phyloP scores from a whole-genome alignment of 345 rosid genomes.

The sweet orange (Citrus sinensis) region DVS_A1.0 CM039161.1:9909001-9909500 shows the following conservation, averaged over 20 bases:
- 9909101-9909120: not conserved
- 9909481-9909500: not conserved
- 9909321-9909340: conserved; percentile 60
- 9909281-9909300: conserved; percentile 84
- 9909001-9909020: not conserved
- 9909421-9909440: not conserved
- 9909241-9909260: conserved; percentile 95
- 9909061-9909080: too few relatives aligned
- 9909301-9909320: conserved; percentile 98
- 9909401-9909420: not conserved
- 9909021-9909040: not conserved
- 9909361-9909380: not conserved
- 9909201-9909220: not conserved
- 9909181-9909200: not conserved
- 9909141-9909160: not conserved
- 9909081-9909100: not conserved
- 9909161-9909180: not conserved
- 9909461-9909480: not conserved
- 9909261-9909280: conserved; percentile 97
- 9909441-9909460: not conserved
- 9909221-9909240: conserved; percentile 81
- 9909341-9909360: not conserved
- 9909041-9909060: not conserved
- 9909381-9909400: not conserved
- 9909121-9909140: not conserved